phyloP scores from a whole-genome alignment of 106 monocot species.

The Chionographis japonica region DNA sequence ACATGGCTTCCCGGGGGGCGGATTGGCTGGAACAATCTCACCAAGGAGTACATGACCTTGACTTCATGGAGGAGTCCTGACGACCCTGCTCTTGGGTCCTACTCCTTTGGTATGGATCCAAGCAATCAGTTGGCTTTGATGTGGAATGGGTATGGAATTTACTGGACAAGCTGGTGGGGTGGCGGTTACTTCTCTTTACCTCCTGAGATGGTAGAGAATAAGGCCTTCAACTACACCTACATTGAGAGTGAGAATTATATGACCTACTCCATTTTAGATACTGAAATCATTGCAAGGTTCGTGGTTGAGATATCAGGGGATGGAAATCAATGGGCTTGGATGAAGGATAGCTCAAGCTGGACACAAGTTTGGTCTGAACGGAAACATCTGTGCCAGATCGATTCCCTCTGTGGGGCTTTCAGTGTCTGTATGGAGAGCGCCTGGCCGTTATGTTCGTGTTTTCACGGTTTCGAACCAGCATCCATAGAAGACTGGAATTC shows the following conservation, averaged over 20 bases:
- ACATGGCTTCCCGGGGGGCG: slow-evolving; percentile 14
- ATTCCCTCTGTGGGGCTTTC: slow-evolving; percentile 6
- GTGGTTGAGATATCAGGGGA: slow-evolving; percentile 23
- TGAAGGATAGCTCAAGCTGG: background rate
- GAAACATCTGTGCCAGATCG: background rate
- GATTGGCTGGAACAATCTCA: slow-evolving; percentile 30
- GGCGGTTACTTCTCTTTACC: slow-evolving; percentile 11
- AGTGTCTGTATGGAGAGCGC: slow-evolving; percentile 10
- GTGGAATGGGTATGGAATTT: slow-evolving; percentile 19
- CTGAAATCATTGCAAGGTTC: slow-evolving; percentile 1
- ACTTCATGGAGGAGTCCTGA: slow-evolving; percentile 24
- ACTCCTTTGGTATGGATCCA: slow-evolving; percentile 10
- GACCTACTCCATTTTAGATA: slow-evolving; percentile 12
- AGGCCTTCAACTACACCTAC: slow-evolving; percentile 9
- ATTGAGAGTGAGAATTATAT: slow-evolving; percentile 8
- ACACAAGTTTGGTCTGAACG: background rate
- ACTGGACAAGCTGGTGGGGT: slow-evolving; percentile 33
- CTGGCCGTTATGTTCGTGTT: slow-evolving; percentile 10
- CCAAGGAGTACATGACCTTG: slow-evolving; percentile 14
- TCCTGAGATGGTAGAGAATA: slow-evolving; percentile 5
- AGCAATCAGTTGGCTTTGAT: slow-evolving; percentile 14
- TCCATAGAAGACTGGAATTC: slow-evolving; percentile 15
- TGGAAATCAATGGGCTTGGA: slow-evolving; percentile 5
- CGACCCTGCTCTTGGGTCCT: slow-evolving; percentile 20
- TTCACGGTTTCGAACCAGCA: slow-evolving; percentile 7